Percentiles rank a stretch among this genome's conserved stretches.
Conservation (phyloP, 768 basidiomycete species). For the Albatrellus ellisii region DNA sequence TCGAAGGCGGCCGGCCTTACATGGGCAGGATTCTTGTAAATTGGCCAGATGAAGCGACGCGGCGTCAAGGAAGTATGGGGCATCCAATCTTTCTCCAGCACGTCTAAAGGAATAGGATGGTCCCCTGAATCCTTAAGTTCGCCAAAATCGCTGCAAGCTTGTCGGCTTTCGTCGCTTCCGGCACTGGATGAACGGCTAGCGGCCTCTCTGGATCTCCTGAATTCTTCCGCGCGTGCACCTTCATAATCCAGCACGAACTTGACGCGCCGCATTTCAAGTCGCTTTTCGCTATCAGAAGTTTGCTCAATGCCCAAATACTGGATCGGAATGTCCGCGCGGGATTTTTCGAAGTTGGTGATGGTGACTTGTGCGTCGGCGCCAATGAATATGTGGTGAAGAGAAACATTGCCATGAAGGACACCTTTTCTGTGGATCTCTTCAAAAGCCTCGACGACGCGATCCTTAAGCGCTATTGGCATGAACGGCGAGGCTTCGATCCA, state of each 20-base stretch:
- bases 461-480: conserved; percentile 44
- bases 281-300: conserved; percentile 29
- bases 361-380: conserved; percentile 30
- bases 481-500: conserved; percentile 48
- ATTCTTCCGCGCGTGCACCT: conserved; percentile 24
- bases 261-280: conserved; percentile 41
- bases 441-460: conserved; percentile 36
- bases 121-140: conserved; percentile 19
- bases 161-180: conserved; percentile 21
- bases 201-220: conserved; percentile 20
- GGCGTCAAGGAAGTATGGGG: conserved; percentile 22
- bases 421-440: conserved; percentile 25
- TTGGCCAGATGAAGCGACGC: conserved; percentile 25
- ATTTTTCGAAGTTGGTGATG: conserved; percentile 40
- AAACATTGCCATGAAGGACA: conserved; percentile 20
- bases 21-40: conserved; percentile 12
- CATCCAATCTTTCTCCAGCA: conserved; percentile 24
- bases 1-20: not conserved
- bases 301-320: conserved; percentile 22
- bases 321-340: conserved; percentile 20
- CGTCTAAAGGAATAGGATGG: conserved; percentile 21
- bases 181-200: too few species aligned
- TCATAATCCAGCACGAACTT: conserved; percentile 38
- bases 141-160: conserved; percentile 16
- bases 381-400: conserved; percentile 35